Evolutionary conservation across 306 rosid genomes (phyloP).

Genomic region (Luffa aegyptiaca): DNA sequence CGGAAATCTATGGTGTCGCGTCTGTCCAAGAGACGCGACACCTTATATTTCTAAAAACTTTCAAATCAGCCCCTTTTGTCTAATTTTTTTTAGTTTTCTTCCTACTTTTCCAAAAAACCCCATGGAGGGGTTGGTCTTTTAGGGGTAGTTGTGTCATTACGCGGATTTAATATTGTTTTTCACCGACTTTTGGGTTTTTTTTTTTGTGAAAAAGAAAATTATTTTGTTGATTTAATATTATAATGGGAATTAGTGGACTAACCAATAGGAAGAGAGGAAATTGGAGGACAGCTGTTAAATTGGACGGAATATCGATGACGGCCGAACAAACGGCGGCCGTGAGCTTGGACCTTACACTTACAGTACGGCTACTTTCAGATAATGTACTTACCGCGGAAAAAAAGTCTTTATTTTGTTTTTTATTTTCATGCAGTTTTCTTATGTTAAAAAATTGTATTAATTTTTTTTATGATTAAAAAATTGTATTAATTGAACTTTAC

Average conservation of each 20-base stretch:
- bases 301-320: constrained; percentile 1
- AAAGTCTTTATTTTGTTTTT: no score
- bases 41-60: no score
- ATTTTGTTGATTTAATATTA: not conserved
- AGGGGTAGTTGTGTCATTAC: constrained; percentile 13
- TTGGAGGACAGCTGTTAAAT: not conserved
- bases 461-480: no score
- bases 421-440: no score
- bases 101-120: no score
- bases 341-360: not conserved
- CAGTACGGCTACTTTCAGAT: not conserved
- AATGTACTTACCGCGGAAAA: not conserved
- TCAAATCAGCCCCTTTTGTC: no score
- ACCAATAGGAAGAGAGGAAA: not conserved
- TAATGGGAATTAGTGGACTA: not conserved
- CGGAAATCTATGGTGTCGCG: no score
- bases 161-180: constrained; percentile 19
- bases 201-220: not conserved
- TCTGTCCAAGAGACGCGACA: no score
- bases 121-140: no score
- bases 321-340: not conserved
- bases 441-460: no score
- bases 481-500: no score
- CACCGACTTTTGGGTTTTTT: not conserved
- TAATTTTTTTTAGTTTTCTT: no score